These are phyloP conservation scores for Cladorrhinum samala DNA, from an alignment of 495 filamentous ascomycete genomes.

Conservation along the genomic window DNA sequence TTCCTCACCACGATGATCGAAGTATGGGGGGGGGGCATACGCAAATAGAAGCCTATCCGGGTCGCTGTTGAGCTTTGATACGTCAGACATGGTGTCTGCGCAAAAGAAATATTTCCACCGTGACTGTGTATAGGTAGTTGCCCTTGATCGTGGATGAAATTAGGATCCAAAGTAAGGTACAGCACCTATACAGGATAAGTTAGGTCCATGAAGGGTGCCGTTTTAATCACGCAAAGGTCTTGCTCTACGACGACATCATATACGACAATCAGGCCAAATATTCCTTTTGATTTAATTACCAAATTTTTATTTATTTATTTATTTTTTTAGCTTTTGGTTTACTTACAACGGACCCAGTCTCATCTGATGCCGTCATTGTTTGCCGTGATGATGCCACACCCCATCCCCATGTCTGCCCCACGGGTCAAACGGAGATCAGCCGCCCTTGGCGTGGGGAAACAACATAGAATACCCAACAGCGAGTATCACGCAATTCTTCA, in stretches of 20 bases:
- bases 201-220: neutral
- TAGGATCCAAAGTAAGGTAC: neutral
- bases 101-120: neutral
- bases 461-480: too few species aligned
- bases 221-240: neutral
- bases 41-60: constrained; percentile 20
- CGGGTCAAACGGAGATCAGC: constrained; percentile 7
- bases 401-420: neutral
- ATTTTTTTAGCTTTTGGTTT: neutral
- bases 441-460: constrained; percentile 19
- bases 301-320: too few species aligned
- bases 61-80: constrained; percentile 13
- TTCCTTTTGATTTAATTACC: too few species aligned
- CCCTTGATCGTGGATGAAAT: neutral
- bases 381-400: constrained; percentile 8
- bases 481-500: neutral
- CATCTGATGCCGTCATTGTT: neutral
- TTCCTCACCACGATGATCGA: too few species aligned
- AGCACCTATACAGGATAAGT: too few species aligned
- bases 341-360: too few species aligned
- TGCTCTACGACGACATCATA: neutral
- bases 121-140: neutral
- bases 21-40: constrained; percentile 5
- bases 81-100: constrained; percentile 3
- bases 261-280: too few species aligned